Base-by-base conservation (phyloP, 1,284 basidiomycete species). In the Ustilago esculenta region DNA sequence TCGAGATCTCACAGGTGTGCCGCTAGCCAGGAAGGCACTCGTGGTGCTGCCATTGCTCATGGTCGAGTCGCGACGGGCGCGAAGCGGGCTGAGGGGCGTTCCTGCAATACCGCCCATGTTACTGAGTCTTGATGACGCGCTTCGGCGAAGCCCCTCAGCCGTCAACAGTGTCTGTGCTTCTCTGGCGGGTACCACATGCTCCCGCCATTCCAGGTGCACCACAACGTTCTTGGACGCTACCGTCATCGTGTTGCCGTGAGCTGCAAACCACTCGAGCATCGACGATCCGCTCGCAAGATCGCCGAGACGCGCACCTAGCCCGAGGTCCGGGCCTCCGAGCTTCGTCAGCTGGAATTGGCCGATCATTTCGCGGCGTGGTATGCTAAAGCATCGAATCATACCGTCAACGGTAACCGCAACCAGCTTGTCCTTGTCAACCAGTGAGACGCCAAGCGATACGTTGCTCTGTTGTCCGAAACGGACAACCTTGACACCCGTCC, bases 391-490 rank as follows among this genome's bases (percentile, higher is more conserved):
- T 34, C 92, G 85, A 20, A 94, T 92, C 42, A 94, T 89, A 8
- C 92, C 92, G 82, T 95, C 93, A 67, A 95, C 92, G 0, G 92
- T 94, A 18, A 94, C 90, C 50, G 92, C 87, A 10, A 94, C 89
- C 23, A 95, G 88, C 39, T 90, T 86, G 45, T 85, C 83, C 10
- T 83, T 80, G 30, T 85, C 85, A 34, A 94, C 87, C 33, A 95
- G 87, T 81, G 92, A 91, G 27, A 94, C 91, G 9, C 92, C 92
- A 41, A 94, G 90, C 74, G 91, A 92, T 65, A 94, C 88, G 14
- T 92, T 94, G 25, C 91, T 94, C 84, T 94, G 92, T 81, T 95
- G 92, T 1, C 92, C 92, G 75, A 94, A 94, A 8, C 91, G 85
- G 20, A 93, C 90, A 42, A 94, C 88, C 84, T 94, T 94, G 27